Evolutionary conservation across 768 basidiomycete species (phyloP).

Genomic region (Kwoniella europaea): DNA sequence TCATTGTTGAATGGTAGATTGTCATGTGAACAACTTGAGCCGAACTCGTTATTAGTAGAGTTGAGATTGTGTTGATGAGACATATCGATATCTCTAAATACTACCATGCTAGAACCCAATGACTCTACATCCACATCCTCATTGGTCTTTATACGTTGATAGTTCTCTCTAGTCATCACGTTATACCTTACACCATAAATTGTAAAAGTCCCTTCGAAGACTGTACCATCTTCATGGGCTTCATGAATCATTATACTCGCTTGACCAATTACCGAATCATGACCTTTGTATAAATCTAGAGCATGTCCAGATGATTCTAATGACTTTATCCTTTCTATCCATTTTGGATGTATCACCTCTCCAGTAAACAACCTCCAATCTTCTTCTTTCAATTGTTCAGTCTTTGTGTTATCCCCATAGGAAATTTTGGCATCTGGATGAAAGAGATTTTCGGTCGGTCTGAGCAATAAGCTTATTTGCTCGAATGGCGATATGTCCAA

Average conservation of each 20-base stretch:
- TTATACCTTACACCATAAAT: conserved; percentile 72
- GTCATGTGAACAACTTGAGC: conserved; percentile 71
- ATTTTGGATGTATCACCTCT: conserved; percentile 69
- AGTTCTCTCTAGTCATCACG: conserved; percentile 72
- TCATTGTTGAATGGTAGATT: conserved; percentile 70
- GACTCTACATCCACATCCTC: conserved; percentile 61
- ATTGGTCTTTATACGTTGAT: conserved; percentile 66
- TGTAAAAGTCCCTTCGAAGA: conserved; percentile 78
- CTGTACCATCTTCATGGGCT: conserved; percentile 61
- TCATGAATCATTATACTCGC: conserved; percentile 78
- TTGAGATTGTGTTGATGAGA: conserved; percentile 61
- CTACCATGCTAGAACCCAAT: conserved; percentile 62
- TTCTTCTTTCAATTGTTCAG: conserved; percentile 22
- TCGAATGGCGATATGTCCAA: conserved; percentile 63
- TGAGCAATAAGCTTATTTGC: conserved; percentile 72
- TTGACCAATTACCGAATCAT: conserved; percentile 67
- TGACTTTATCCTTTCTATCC: conserved; percentile 58
- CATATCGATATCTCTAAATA: conserved; percentile 76
- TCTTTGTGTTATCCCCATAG: conserved; percentile 44
- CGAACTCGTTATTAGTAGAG: conserved; percentile 10
- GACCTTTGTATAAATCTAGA: background rate
- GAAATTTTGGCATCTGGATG: conserved; percentile 77
- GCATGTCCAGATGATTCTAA: conserved; percentile 48
- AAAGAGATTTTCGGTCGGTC: conserved; percentile 76
- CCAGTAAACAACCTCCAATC: conserved; percentile 67